A percentile compares a stretch with the other conserved stretches of the same genome.
Evolutionary conservation across 305 asterid genomes (phyloP).

Genomic region (Caryopteris hybrid): DNA sequence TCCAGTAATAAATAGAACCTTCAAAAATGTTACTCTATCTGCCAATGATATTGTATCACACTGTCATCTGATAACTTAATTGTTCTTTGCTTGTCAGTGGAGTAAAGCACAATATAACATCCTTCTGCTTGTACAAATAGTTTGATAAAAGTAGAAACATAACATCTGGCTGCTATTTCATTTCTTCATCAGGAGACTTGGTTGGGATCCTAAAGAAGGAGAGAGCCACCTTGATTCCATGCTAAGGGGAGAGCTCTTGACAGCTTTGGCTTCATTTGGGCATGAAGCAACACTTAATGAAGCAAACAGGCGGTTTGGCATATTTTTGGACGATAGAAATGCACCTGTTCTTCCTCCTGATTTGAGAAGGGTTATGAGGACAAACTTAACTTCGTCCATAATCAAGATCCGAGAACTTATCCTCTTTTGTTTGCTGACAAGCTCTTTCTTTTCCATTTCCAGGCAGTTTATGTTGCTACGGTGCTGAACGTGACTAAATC

Average conservation of each 20-base stretch:
- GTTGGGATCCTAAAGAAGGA: slow-evolving; percentile 96
- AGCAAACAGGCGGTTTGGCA: slow-evolving; percentile 72
- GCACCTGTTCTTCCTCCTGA: slow-evolving; percentile 83
- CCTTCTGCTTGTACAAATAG: not conserved
- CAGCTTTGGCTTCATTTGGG: slow-evolving; percentile 69
- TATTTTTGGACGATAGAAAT: slow-evolving; percentile 71
- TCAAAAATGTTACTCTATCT: not conserved
- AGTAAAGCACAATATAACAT: not conserved
- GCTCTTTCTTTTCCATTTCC: slow-evolving; percentile 24
- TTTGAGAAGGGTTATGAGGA: slow-evolving; percentile 67
- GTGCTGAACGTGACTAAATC: slow-evolving; percentile 59
- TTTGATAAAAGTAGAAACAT: not conserved
- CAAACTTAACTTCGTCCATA: not conserved
- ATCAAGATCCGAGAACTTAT: slow-evolving; percentile 1
- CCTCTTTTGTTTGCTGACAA: slow-evolving; percentile 15
- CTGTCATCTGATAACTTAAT: not conserved
- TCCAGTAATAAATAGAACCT: not conserved
- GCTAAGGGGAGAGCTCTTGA: slow-evolving; percentile 90
- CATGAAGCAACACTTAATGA: slow-evolving; percentile 68
- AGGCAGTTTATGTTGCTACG: slow-evolving; percentile 88
- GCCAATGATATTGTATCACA: not conserved
- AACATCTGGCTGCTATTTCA: not conserved
- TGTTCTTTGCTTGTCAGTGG: not conserved
- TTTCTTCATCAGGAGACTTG: slow-evolving; percentile 72
- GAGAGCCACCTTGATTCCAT: slow-evolving; percentile 95